Evolutionary conservation across 495 filamentous ascomycete species (phyloP).

Genomic region (Aspergillus nanangensis): DNA sequence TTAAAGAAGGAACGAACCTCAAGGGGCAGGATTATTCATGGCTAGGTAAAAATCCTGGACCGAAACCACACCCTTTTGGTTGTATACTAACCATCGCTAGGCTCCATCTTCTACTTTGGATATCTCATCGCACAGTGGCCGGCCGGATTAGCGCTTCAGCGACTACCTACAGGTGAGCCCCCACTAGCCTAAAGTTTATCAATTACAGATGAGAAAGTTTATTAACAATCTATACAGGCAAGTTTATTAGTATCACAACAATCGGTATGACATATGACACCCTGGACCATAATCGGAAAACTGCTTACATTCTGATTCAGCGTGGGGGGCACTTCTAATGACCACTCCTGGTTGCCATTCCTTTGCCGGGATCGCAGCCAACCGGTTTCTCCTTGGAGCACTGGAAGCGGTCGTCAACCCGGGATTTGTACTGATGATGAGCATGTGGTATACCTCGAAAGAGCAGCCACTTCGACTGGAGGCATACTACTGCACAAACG

Average conservation of each 20-base stretch:
- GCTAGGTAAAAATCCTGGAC: slow-evolving; percentile 27
- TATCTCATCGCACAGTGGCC: slow-evolving; percentile 49
- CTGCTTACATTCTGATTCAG: slow-evolving; percentile 14
- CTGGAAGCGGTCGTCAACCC: slow-evolving; percentile 55
- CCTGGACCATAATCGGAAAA: too few species aligned
- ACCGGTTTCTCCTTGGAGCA: slow-evolving; percentile 48
- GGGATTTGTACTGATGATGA: slow-evolving; percentile 52
- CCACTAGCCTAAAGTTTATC: too few species aligned
- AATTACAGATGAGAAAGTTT: too few species aligned
- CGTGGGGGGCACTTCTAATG: slow-evolving; percentile 39
- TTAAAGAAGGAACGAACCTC: slow-evolving; percentile 47
- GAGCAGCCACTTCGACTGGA: slow-evolving; percentile 54
- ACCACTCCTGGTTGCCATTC: slow-evolving; percentile 35
- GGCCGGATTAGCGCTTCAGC: slow-evolving; percentile 47
- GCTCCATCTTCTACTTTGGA: slow-evolving; percentile 55
- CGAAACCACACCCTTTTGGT: neutral
- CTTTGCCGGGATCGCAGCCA: slow-evolving; percentile 39
- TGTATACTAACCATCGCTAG: slow-evolving; percentile 10
- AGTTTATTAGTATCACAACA: slow-evolving; percentile 39
- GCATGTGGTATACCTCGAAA: slow-evolving; percentile 51
- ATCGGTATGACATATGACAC: slow-evolving; percentile 19
- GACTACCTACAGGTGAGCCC: slow-evolving; percentile 48
- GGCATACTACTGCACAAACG: slow-evolving; percentile 53
- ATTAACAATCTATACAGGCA: too few species aligned
- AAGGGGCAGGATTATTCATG: slow-evolving; percentile 55